Base-by-base conservation (phyloP, 352 stramenopile species). In the Globisporangium recalcitrans region DNA sequence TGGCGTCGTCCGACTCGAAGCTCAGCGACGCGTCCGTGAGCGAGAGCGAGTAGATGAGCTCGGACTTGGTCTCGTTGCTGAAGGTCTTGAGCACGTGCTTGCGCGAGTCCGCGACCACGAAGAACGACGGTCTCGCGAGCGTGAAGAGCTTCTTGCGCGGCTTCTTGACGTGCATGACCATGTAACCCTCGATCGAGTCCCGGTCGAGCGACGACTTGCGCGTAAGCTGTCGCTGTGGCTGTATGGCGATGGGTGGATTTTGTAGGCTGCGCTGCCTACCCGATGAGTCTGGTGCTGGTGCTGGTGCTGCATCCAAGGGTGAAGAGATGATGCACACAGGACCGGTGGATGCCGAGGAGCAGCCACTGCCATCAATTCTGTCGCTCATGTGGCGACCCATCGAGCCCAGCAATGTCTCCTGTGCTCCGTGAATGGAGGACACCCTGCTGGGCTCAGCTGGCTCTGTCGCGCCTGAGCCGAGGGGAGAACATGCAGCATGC, bases 91-190 rank as follows among this genome's bases (percentile, higher is more conserved):
- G 73, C 49, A 81, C 69, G 52, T 77, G 71, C 52, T 85, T 85
- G 60, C 32, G 60, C 13, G 70, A 66, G 58, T 86, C 82, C 11
- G 68, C 72, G 36, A 87, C 75, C 10, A 90, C 77, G 38, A 70
- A 90, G 48, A 70, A 63, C 22, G 73, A 67, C 9, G 75, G 70
- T 26, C 85, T 74, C 44, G 63, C 60, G 65, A 77, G 60, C 46
- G 71, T 64, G 52, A 87, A 84, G 31, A 84, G 70, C 48, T 82
- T 76, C 29, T 77, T 77, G 24, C 73, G 64, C 52, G 75, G 70
- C 29, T 89, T 89, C 69, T 90, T 90, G 40, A 75, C 62, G 57
- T 90, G 79, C 51, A 93, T 72, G 0, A 74, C 65, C 78, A 91
- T 88, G 60, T 74, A 65, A 0, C 80, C 76, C 48, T 86, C 75